Evolutionary conservation across 495 filamentous ascomycete genomes (phyloP), one percentile per base, ranked within the genome.

Genomic region (Neurospora sp.): DNA sequence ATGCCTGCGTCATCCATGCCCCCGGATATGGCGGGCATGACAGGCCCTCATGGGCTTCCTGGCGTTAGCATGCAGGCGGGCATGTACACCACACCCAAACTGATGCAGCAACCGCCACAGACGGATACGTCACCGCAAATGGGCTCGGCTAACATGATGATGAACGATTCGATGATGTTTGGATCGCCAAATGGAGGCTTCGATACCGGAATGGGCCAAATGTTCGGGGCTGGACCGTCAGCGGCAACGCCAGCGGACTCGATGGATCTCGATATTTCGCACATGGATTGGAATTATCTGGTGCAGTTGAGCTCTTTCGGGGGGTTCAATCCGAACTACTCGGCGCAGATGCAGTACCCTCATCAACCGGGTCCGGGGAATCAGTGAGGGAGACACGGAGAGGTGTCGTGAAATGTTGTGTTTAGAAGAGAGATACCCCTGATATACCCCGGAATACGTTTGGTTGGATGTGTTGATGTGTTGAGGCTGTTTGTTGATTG

Each of bases 261-360:
- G 75, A 77, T 79, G n/a, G 82, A 84, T 46, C 75, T 81, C 5
- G 83, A 82, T 72, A 79, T 82, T 39, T 78, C 77, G 18, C 81
- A 84, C 39, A 82, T 85, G 81, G 83, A 85, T 44, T 85, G 82
- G 84, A 81, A 82, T 48, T 84, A 82, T 70, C 48, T 85, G 16
- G 77, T 84, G 42, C 84, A 84, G 73, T 82, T 82, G 35, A 74
- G 73, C 59, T 75, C 75, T 27, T 77, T 77, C 42, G 81, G 82
- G 8, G 82, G 81, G 42, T 83, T 81, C 71, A 81, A 77, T 62
- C 76, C 79, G 12, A 23, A 66, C 14, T 66, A 66, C 54, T 66
- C 54, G 54, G 54, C 54, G 54, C 54, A 66, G 31, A 66, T 66
- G 31, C 54, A 66, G 27, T 66, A 66, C 54, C 54, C 54, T 9